Evolutionary conservation across 768 basidiomycete genomes (phyloP).

Genomic region (Dendrothele bispora): DNA sequence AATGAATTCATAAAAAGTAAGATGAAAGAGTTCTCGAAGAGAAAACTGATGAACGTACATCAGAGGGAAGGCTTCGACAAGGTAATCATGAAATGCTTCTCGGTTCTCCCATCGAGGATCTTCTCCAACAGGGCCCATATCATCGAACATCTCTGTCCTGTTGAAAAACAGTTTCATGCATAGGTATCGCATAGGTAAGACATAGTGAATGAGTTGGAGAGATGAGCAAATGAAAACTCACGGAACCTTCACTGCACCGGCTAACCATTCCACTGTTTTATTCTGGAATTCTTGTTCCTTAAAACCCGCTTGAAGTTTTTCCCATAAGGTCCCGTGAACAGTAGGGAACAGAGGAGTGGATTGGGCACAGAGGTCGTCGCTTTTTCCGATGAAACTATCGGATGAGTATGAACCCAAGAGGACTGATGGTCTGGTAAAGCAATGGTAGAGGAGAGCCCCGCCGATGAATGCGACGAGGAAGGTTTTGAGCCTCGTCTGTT

Average conservation of each 20-base stretch:
- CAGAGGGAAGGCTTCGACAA: conserved; percentile 49
- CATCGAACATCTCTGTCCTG: conserved; percentile 54
- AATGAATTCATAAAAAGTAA: background rate
- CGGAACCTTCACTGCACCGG: conserved; percentile 38
- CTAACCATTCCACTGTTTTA: conserved; percentile 35
- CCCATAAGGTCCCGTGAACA: too few species aligned
- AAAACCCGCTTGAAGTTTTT: too few species aligned
- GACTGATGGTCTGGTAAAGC: too few species aligned
- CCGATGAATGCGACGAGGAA: too few species aligned
- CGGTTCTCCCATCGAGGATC: conserved; percentile 51
- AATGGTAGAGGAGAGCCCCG: too few species aligned
- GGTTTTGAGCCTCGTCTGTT: too few species aligned
- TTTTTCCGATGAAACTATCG: too few species aligned
- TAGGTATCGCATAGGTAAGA: background rate
- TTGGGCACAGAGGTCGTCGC: too few species aligned
- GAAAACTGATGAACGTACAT: too few species aligned
- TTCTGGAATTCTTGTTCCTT: conserved; percentile 34
- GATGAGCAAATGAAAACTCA: conserved; percentile 19
- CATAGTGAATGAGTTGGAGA: background rate
- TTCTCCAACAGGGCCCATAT: conserved; percentile 44
- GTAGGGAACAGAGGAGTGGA: too few species aligned
- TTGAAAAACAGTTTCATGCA: background rate
- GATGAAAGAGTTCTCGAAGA: too few species aligned
- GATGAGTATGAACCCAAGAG: too few species aligned
- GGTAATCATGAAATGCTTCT: conserved; percentile 38